Evolutionary conservation across 306 rosid species (phyloP), one percentile per base, ranked within the genome.

Genomic region (Ammopiptanthus mongolicus): DNA sequence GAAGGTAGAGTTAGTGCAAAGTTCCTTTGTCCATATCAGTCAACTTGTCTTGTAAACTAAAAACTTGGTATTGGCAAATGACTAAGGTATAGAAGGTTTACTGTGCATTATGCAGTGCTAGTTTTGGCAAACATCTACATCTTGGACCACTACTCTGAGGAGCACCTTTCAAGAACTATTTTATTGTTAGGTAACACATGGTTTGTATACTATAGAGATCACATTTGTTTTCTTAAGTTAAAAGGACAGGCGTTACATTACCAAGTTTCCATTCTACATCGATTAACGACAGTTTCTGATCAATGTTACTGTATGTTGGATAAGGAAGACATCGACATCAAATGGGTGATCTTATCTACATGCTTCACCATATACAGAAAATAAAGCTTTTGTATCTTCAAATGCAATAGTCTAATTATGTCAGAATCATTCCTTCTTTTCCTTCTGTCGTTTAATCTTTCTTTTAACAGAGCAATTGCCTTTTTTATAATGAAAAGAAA

Each of bases 101-200:
- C 48, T 36, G 19, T 68, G 67, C 12, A 18, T 37, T 21, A 51
- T 70, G 74, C 61, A 70, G 79, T 70, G 82, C 69, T 19, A 65
- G 70, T 48, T 48, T 71, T 56, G 87, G 76, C 75, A 70, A 47
- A 62, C 66, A 79, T 75, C 52, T 59, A 36, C 65, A 74, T 74
- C 15, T 28, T 70, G 79, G 81, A 69, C 84, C 65, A 65, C 82
- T 14, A 50, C 39, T 21, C 36, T 17, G 52, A 47, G 33, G 21
- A 74, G 75, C 56, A 73, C 18, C 77, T 67, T 58, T 67, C 74
- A 53, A 51, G 57, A 15, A 50, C 47, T 67, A 51, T 34, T 44
- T 62, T 64, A 69, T 44, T 68, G 73, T 78, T 70, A 75, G 74
- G 80, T 60, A 76, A 65, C 77, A 65, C 77, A 65, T 25, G 73